Base-by-base conservation (phyloP, 1,284 basidiomycete genomes). In the Sanghuangporus weigelae region DNA sequence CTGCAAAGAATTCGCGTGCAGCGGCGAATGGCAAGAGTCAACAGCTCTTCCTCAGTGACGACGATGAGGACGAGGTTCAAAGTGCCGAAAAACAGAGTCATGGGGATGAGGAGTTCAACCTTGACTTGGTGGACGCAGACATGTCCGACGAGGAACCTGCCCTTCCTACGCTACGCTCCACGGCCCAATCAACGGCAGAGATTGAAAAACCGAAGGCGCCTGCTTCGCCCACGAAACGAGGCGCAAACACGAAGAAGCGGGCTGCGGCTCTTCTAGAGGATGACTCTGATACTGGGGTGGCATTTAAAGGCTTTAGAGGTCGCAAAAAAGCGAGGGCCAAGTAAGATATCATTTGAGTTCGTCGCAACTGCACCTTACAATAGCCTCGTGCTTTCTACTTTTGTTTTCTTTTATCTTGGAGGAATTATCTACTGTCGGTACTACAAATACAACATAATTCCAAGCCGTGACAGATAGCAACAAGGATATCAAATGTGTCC, bases 241-340 rank as follows among this genome's bases (percentile, higher is more conserved):
- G 70, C 6, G 69, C 68, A 31, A 66, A 69, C 51, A 74, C 70
- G 67, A 79, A 74, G 66, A 73, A 73, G 65, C 69, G 73, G 16
- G 71, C 75, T 1, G 74, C 77, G 21, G 71, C 79, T 6, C 71
- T 85, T 48, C 74, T 79, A 6, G 84, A 86, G 59, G 87, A 88
- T 69, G 87, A 89, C 71, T 88, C 86, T 14, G 88, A 90, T 68
- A 85, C 90, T 65, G 86, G 79, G 10, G 81, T 79, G 21, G 81
- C 83, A 19, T 90, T 90, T 75, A 84, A 82, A 67, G 87, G 87
- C 5, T 88, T 89, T 68, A 70, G 71, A 5, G 74, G 75, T 48
- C 76, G 75, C 67, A 79, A 75, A 67, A 71, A 56, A 31, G 48
- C 57, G 36, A 67, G 56, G 39, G 55, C 31, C 16, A 48, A 65